Conservation (phyloP, 2,329 filamentous ascomycete species). For the Cyphellophora europaea region DNA sequence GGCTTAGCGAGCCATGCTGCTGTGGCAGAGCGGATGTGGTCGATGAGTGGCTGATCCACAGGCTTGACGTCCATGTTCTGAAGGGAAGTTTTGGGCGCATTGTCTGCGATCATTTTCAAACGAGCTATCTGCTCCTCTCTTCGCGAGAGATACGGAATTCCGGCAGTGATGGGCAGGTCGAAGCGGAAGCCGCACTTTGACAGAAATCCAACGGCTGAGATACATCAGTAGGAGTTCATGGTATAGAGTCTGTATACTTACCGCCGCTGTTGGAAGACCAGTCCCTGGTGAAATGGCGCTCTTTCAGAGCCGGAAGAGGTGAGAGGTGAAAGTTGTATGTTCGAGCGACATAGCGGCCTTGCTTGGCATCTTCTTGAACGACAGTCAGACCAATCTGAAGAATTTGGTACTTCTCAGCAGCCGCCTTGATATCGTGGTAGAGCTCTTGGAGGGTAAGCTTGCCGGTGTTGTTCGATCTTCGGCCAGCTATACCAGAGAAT, state of each 20-base stretch:
- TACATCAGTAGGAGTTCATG: slow-evolving; percentile 14
- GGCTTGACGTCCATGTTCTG: slow-evolving; percentile 41
- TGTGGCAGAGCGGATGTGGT: slow-evolving; percentile 22
- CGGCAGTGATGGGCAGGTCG: slow-evolving; percentile 44
- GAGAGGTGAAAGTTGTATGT: slow-evolving; percentile 58
- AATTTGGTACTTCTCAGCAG: slow-evolving; percentile 54
- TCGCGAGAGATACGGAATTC: slow-evolving; percentile 54
- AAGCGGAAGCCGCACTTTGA: slow-evolving; percentile 50
- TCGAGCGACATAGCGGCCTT: slow-evolving; percentile 46
- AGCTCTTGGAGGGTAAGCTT: slow-evolving; percentile 47
- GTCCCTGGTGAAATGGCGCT: slow-evolving; percentile 49
- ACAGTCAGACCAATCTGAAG: slow-evolving; percentile 60
- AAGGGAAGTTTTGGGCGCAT: slow-evolving; percentile 20
- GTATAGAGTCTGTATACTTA: slow-evolving; percentile 20
- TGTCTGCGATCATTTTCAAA: slow-evolving; percentile 33
- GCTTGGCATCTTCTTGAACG: slow-evolving; percentile 46
- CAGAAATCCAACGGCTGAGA: slow-evolving; percentile 50
- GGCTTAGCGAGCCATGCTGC: slow-evolving; percentile 34
- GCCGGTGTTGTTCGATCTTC: slow-evolving; percentile 18
- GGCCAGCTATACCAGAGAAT: slow-evolving; percentile 50
- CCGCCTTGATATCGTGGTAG: slow-evolving; percentile 51
- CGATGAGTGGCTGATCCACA: slow-evolving; percentile 43
- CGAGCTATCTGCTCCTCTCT: slow-evolving; percentile 45
- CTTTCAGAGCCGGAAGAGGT: slow-evolving; percentile 42
- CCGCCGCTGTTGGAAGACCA: slow-evolving; percentile 49